Evolutionary conservation across 2,329 filamentous ascomycete species (phyloP).

Genomic region (Sclerotinia spermophila): DNA sequence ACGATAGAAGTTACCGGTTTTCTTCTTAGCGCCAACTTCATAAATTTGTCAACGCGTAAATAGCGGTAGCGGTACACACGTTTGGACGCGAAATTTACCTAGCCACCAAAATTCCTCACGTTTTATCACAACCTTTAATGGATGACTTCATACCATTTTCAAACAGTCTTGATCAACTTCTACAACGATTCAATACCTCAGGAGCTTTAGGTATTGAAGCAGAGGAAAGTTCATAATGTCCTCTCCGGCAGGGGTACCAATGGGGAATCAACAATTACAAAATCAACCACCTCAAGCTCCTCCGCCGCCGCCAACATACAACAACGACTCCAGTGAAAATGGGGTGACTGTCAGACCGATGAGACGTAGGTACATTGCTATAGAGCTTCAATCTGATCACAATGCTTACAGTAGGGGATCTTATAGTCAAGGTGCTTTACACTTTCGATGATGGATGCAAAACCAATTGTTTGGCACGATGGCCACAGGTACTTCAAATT

Average conservation of each 20-base stretch:
- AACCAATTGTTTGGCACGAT: slow-evolving; percentile 83
- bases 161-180: slow-evolving; percentile 23
- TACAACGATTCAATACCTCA: slow-evolving; percentile 21
- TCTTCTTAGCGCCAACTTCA: slow-evolving; percentile 23
- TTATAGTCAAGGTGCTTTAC: slow-evolving; percentile 88
- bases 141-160: slow-evolving; percentile 26
- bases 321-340: slow-evolving; percentile 39
- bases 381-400: not conserved
- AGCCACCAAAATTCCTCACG: slow-evolving; percentile 29
- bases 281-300: slow-evolving; percentile 25
- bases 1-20: not conserved
- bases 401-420: slow-evolving; percentile 25
- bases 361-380: slow-evolving; percentile 54
- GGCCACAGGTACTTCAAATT: slow-evolving; percentile 74
- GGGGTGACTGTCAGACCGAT: slow-evolving; percentile 53
- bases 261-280: slow-evolving; percentile 21
- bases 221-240: slow-evolving; percentile 31
- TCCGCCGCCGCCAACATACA: slow-evolving; percentile 20
- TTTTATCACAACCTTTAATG: slow-evolving; percentile 16
- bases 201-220: slow-evolving; percentile 25
- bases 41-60: slow-evolving; percentile 17
- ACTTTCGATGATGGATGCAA: slow-evolving; percentile 89
- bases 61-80: slow-evolving; percentile 24
- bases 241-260: slow-evolving; percentile 26
- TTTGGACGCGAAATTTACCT: slow-evolving; percentile 23